Percentiles rank a stretch among this genome's conserved stretches.
These are phyloP conservation scores for Lathyrus oleraceus DNA, from an alignment of 306 rosid genomes.

Conservation along the genomic window DNA sequence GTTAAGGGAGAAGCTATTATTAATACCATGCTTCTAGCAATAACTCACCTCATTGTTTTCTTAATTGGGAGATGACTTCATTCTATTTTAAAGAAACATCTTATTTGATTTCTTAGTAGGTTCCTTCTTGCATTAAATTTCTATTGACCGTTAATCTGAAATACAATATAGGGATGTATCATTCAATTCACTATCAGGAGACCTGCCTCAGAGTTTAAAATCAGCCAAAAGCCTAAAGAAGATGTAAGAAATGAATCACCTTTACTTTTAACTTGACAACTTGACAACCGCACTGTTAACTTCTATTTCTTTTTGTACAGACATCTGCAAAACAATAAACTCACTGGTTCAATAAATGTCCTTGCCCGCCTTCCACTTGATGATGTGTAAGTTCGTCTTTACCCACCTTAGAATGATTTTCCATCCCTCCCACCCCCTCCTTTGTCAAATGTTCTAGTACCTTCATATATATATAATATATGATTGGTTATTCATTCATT, in stretches of 20 bases:
- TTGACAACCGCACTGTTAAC: slow-evolving; percentile 27
- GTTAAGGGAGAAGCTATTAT: too few species aligned
- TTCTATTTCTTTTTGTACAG: slow-evolving; percentile 46
- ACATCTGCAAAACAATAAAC: slow-evolving; percentile 70
- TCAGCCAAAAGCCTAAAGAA: slow-evolving; percentile 62
- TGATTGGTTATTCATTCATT: too few species aligned
- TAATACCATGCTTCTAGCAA: too few species aligned
- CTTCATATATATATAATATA: slow-evolving; percentile 28
- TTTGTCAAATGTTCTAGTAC: slow-evolving; percentile 21
- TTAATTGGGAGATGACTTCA: too few species aligned
- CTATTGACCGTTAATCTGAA: slow-evolving; percentile 26
- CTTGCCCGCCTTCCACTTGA: slow-evolving; percentile 70
- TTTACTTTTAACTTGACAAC: slow-evolving; percentile 8
- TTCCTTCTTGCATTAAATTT: slow-evolving; percentile 18
- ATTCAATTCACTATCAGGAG: slow-evolving; percentile 70
- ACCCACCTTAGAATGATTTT: not conserved
- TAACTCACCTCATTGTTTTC: too few species aligned
- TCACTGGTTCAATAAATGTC: slow-evolving; percentile 71
- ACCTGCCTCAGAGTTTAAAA: slow-evolving; percentile 77
- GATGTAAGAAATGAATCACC: slow-evolving; percentile 56
- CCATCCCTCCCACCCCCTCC: too few species aligned
- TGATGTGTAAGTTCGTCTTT: slow-evolving; percentile 62
- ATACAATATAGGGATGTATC: slow-evolving; percentile 75
- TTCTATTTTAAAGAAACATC: too few species aligned
- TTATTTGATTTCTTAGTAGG: slow-evolving; percentile 15